Base-by-base conservation (phyloP, 805 yeast genomes). In the Teunomyces atbi region DNA sequence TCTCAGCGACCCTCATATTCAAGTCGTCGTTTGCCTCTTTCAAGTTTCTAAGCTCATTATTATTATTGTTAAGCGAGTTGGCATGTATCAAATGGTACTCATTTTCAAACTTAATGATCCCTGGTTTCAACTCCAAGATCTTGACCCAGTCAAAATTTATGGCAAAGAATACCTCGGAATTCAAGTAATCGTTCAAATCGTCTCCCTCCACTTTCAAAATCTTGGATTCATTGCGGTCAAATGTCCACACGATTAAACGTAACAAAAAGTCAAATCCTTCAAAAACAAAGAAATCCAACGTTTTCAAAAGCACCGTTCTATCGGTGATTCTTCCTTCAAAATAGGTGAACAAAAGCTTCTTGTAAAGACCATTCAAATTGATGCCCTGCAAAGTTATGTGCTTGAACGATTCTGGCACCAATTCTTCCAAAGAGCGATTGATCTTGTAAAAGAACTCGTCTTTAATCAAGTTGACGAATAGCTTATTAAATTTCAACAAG, bases 301-400 rank as follows among this genome's bases (percentile, higher is more conserved):
- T 45, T 38, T 38, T 53, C 26, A 50, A 18, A 7, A 35, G n/a
- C 1, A 38, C 34, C 5, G 33, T 45, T 5, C 26, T 35, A 6
- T 46, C 49, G 10, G 39, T 43, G 12, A 42, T 44, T 21, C 37
- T 33, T 11, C 35, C 47, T 21, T 49, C 51, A 20, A 64, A 61
- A 29, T 59, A 59, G 10, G 52, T 55, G 44, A 50, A 50, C 11
- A 64, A 39, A 3, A 58, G 34, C 6, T 45, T 45, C 46, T 59
- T 58, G 49, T 57, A 59, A 10, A 62, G 41, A 5, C 41, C 40
- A 16, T 48, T 49, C 34, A 71, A 48, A 44, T 62, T 57, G 35
- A 72, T 60, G 3, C 76, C 76, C 45, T 71, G 73, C 29, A 61
- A 59, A 35, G 62, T 55, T 12, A 71, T 58, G 50, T 72, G 75